Evolutionary conservation across 352 stramenopile species (phyloP).

Genomic region (Peronospora destructor): DNA sequence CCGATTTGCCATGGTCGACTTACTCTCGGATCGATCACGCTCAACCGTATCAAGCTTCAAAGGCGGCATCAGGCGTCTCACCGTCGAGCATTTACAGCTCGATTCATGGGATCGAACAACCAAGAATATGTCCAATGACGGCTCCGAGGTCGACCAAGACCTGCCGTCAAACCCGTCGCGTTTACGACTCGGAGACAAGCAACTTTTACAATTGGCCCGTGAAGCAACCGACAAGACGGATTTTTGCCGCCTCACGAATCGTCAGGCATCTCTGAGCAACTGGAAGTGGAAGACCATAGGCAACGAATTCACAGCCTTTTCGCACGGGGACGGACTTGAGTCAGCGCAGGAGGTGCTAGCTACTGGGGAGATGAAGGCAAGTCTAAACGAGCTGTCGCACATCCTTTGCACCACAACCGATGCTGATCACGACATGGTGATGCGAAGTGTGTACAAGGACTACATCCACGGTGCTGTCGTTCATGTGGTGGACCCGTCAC

Average conservation of each 20-base stretch:
- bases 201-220: slow-evolving; percentile 21
- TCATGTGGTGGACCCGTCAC: slow-evolving; percentile 17
- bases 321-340: slow-evolving; percentile 30
- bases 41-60: slow-evolving; percentile 23
- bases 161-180: slow-evolving; percentile 8
- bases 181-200: slow-evolving; percentile 12
- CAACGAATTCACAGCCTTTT: slow-evolving; percentile 31
- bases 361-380: slow-evolving; percentile 30
- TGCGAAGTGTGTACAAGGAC: slow-evolving; percentile 37
- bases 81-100: slow-evolving; percentile 16
- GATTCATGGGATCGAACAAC: slow-evolving; percentile 18
- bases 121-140: slow-evolving; percentile 19
- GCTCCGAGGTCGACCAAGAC: slow-evolving; percentile 20
- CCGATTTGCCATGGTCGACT: slow-evolving; percentile 22
- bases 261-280: slow-evolving; percentile 23
- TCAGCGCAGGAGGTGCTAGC: slow-evolving; percentile 25
- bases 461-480: slow-evolving; percentile 47
- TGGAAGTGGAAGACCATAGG: slow-evolving; percentile 32
- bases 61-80: slow-evolving; percentile 19
- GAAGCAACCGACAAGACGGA: slow-evolving; percentile 24
- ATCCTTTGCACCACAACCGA: slow-evolving; percentile 30
- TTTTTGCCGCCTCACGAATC: slow-evolving; percentile 23
- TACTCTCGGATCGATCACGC: slow-evolving; percentile 15
- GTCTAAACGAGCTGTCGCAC: slow-evolving; percentile 30
- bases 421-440: slow-evolving; percentile 28